Evolutionary conservation across 2,329 filamentous ascomycete species (phyloP).

Genomic region (Colletotrichum sp.): DNA sequence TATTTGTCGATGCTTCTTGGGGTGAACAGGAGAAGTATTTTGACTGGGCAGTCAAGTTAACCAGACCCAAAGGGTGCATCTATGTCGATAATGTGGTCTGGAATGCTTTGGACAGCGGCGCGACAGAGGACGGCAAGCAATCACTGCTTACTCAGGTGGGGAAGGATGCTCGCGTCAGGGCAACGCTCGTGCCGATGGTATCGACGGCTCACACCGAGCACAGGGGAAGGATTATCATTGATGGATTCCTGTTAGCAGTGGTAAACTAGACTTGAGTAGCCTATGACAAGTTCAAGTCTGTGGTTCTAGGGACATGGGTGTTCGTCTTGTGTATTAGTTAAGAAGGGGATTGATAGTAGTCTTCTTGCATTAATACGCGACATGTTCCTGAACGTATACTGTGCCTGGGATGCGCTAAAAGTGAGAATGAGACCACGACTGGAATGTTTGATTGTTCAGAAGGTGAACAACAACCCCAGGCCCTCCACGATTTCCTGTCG

Average conservation of each 20-base stretch:
- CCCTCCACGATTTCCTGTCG: neutral
- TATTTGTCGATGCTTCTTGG: conserved; percentile 60
- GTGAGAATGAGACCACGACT: neutral
- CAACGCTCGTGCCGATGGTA: conserved; percentile 27
- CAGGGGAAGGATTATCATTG: neutral
- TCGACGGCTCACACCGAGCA: neutral
- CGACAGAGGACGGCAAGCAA: conserved; percentile 3
- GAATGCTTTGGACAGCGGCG: neutral
- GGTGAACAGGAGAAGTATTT: conserved; percentile 55
- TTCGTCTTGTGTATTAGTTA: neutral
- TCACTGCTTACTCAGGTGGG: conserved; percentile 27
- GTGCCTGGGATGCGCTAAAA: neutral
- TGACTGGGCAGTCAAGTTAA: conserved; percentile 45
- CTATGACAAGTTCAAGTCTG: neutral
- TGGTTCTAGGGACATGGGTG: neutral
- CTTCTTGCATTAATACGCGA: neutral
- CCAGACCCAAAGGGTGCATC: conserved; percentile 42
- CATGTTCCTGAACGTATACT: neutral
- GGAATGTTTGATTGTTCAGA: neutral
- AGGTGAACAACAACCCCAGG: neutral
- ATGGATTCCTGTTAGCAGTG: neutral
- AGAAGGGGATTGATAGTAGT: neutral
- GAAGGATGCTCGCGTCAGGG: conserved; percentile 26
- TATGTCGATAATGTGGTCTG: conserved; percentile 58
- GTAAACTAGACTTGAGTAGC: neutral